phyloP scores from a whole-genome alignment of 2,329 filamentous ascomycete species.

The Xylariaceae sp. region DNA sequence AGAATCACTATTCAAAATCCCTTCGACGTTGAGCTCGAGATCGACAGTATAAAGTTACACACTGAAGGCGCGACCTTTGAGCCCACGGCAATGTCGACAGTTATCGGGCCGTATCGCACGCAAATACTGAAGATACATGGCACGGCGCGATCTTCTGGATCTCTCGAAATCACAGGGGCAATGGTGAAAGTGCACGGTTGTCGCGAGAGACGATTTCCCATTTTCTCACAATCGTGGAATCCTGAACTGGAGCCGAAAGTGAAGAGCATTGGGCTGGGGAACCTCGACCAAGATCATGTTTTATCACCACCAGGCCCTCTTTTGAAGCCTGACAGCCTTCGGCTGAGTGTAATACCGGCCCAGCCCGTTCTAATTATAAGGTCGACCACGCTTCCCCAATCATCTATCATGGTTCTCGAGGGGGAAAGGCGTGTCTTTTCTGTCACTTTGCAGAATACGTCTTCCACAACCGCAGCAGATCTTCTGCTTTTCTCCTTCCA shows the following conservation, averaged over 20 bases:
- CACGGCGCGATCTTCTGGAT: constrained; percentile 63
- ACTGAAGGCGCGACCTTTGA: constrained; percentile 72
- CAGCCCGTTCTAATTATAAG: constrained; percentile 78
- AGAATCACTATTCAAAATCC: constrained; percentile 87
- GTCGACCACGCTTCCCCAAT: constrained; percentile 75
- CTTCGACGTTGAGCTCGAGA: constrained; percentile 87
- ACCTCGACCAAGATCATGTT: constrained; percentile 48
- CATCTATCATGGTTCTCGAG: constrained; percentile 87
- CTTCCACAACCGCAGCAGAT: constrained; percentile 68
- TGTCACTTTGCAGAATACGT: constrained; percentile 77
- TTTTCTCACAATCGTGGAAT: constrained; percentile 76
- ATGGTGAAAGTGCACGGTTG: constrained; percentile 78
- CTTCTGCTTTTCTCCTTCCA: constrained; percentile 86
- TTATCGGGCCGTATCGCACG: constrained; percentile 78
- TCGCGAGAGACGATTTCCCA: constrained; percentile 76
- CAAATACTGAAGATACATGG: constrained; percentile 74
- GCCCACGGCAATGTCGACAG: constrained; percentile 59
- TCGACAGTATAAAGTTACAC: constrained; percentile 76
- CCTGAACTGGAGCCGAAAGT: constrained; percentile 68
- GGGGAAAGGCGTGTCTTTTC: constrained; percentile 78
- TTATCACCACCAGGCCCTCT: constrained; percentile 39
- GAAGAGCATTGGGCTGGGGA: constrained; percentile 68
- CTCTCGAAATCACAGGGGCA: constrained; percentile 73
- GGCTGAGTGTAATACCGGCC: constrained; percentile 71
- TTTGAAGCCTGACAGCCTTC: constrained; percentile 51